Evolutionary conservation across 2,329 filamentous ascomycete species (phyloP).

Genomic region (Fusarium goolgardi): DNA sequence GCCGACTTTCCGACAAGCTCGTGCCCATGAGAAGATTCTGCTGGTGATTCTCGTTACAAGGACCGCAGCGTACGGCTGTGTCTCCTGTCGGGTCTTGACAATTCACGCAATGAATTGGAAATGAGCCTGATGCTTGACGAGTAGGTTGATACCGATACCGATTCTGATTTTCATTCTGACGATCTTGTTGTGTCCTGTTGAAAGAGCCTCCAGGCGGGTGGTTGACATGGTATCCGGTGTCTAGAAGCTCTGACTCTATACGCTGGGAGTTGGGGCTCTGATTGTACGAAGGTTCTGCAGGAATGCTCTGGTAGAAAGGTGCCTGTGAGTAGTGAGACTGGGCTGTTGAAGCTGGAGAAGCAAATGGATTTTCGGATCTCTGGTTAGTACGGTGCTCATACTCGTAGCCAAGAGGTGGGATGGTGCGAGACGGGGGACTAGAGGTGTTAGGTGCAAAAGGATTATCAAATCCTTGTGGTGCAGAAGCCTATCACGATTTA

Average conservation of each 20-base stretch:
- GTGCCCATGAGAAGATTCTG: background rate
- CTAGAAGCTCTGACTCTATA: background rate
- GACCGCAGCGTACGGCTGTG: background rate
- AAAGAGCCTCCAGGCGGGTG: background rate
- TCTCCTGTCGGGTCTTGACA: background rate
- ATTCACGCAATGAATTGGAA: background rate
- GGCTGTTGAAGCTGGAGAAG: background rate
- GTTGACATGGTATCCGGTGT: background rate
- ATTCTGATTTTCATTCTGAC: no score
- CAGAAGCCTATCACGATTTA: background rate
- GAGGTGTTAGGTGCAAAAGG: background rate
- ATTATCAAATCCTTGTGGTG: background rate
- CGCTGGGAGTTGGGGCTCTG: background rate
- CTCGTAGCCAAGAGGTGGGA: no score
- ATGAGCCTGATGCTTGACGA: no score
- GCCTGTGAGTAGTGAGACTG: background rate
- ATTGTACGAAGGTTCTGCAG: background rate
- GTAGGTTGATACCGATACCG: no score
- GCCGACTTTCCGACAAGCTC: background rate
- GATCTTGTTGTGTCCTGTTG: background rate
- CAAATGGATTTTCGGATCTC: background rate
- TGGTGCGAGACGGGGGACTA: background rate
- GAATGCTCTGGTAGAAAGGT: background rate
- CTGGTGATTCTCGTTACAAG: background rate
- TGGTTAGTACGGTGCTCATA: background rate